Conservation (phyloP, 2,329 filamentous ascomycete genomes). For the Tympanopsis confertula region DNA sequence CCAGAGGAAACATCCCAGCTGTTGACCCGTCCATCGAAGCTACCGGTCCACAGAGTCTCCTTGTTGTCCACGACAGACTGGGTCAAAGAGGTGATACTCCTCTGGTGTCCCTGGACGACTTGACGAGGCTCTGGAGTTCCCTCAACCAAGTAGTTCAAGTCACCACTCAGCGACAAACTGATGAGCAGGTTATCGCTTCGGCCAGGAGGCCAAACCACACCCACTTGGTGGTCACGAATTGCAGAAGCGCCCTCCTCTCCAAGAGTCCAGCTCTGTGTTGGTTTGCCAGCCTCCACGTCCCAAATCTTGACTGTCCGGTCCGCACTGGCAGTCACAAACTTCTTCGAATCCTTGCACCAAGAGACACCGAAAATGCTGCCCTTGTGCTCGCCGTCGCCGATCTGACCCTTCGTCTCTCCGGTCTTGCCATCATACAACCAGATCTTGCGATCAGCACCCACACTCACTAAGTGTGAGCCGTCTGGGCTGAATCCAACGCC, state of each 20-base stretch:
- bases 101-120: constrained; percentile 52
- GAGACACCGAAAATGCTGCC: constrained; percentile 57
- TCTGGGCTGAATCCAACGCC: constrained; percentile 56
- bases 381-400: constrained; percentile 42
- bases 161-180: constrained; percentile 53
- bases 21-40: constrained; percentile 51
- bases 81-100: constrained; percentile 51
- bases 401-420: constrained; percentile 47
- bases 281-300: constrained; percentile 25
- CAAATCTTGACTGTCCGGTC: constrained; percentile 55
- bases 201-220: constrained; percentile 49
- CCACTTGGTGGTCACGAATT: constrained; percentile 55
- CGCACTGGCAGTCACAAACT: constrained; percentile 53
- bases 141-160: constrained; percentile 55
- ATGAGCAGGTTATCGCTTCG: constrained; percentile 53
- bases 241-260: constrained; percentile 41
- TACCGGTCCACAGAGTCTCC: constrained; percentile 53
- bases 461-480: constrained; percentile 47
- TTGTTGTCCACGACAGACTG: constrained; percentile 21
- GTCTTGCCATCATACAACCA: constrained; percentile 63
- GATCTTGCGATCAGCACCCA: constrained; percentile 54
- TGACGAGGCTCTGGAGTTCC: constrained; percentile 41
- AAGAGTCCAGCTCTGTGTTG: constrained; percentile 50
- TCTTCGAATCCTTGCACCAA: constrained; percentile 55
- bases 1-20: constrained; percentile 47